Base-by-base conservation (phyloP, 2,329 filamentous ascomycete genomes). In the Aspergillus pseudoterreus region DNA sequence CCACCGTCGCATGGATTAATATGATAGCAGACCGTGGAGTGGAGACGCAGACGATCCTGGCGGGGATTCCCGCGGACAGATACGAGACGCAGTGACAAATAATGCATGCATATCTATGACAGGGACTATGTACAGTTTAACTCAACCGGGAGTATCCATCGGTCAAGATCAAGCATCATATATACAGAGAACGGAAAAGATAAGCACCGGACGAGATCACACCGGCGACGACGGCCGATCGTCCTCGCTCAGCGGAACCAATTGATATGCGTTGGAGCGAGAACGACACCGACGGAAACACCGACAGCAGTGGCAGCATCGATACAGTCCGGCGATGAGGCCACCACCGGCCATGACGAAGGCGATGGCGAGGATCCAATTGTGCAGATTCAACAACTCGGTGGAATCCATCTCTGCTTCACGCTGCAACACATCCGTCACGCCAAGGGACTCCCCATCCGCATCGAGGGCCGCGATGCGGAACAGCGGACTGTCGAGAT, bases 391-490 rank as follows among this genome's bases (percentile, higher is more conserved):
- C n/a, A 59, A 38, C 12, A 58, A 15, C 10, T 43, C 41, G 12
- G 53, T 43, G 1, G 42, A 6, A 4, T 30, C 17, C 6, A 32
- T 19, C 11, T 22, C 44, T 5, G 47, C 47, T 4, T 51, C 43
- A 15, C 24, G 17, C 41, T 62, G 57, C 4, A 62, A 43, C 6
- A 57, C 24, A 12, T 51, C 50, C 0, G 59, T 60, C n/a, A 52
- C 45, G 1, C 57, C 59, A 8, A 63, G 47, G 1, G 55, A 49
- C 38, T 56, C 50, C 1, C 59, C 59, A 4, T 55, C 15, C 2
- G 24, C 12, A 43, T 64, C 59, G 17, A 65, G 24, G 15, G 59
- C 63, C 4, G 54, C 59, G 12, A 65, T 22, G 1, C 61, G 57
- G 43, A 64, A 58, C 32, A 57, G 32, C 4, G 47, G 49, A 1